Percentiles rank a stretch among this genome's conserved stretches.
These are phyloP conservation scores for Penicillium alfredii DNA, from an alignment of 495 filamentous ascomycete species.

Conservation along the genomic window DNA sequence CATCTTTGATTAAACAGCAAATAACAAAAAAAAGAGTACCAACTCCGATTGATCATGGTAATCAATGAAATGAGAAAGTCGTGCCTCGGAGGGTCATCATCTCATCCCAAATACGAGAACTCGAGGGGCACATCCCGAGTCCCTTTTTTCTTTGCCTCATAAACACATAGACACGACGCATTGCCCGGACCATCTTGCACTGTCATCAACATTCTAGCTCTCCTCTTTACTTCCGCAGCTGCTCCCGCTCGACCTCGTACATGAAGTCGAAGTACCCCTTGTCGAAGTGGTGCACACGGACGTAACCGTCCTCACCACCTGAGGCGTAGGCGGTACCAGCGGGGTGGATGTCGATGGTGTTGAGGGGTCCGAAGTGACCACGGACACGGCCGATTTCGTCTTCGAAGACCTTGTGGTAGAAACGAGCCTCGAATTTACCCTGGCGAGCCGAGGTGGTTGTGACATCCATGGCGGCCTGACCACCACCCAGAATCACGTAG, in stretches of 20 bases:
- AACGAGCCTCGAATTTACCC: constrained; percentile 97
- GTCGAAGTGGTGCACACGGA: constrained; percentile 97
- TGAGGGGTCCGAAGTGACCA: constrained; percentile 94
- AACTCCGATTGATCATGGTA: constrained; percentile 46
- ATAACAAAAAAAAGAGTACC: constrained; percentile 35
- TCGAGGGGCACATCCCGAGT: constrained; percentile 17
- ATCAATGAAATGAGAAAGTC: constrained; percentile 39
- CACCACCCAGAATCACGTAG: constrained; percentile 94
- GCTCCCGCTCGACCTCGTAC: constrained; percentile 91
- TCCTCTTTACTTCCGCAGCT: constrained; percentile 37
- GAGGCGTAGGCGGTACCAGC: constrained; percentile 84
- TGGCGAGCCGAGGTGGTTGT: constrained; percentile 91
- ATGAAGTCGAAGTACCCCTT: constrained; percentile 96
- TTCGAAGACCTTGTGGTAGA: constrained; percentile 99
- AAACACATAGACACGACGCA: constrained; percentile 39
- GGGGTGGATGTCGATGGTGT: constrained; percentile 84
- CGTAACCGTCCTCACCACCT: constrained; percentile 97
- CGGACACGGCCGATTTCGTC: constrained; percentile 96
- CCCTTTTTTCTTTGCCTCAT: constrained; percentile 33
- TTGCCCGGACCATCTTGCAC: constrained; percentile 20
- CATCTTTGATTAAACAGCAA: constrained; percentile 40
- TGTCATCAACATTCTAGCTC: too few species aligned
- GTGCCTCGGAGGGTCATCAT: constrained; percentile 35
- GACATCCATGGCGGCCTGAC: constrained; percentile 98
- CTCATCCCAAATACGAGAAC: constrained; percentile 31